These are phyloP conservation scores for Strobilomyces echinocephalus DNA, from an alignment of 768 basidiomycete species.

Conservation along the genomic window DNA sequence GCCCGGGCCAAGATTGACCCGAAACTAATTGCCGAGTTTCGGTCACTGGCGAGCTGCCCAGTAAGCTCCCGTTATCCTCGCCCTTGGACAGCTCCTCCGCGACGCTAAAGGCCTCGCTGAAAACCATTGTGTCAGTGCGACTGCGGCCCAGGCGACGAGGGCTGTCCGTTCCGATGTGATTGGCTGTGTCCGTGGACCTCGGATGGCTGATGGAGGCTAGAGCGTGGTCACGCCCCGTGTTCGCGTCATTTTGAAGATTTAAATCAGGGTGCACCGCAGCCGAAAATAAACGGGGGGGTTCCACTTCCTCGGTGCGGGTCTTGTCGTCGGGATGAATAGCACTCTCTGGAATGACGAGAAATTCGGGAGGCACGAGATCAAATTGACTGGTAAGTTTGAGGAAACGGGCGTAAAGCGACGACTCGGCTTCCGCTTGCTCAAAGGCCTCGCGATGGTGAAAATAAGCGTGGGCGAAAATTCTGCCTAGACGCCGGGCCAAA, in stretches of 20 bases:
- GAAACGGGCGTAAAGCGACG: conserved; percentile 86
- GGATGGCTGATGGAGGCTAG: conserved; percentile 14
- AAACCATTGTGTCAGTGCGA: conserved; percentile 74
- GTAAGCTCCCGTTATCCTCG: conserved; percentile 10
- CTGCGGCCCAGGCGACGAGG: conserved; percentile 47
- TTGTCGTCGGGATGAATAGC: conserved; percentile 30
- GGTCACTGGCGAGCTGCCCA: conserved; percentile 7
- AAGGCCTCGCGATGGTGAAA: conserved; percentile 92
- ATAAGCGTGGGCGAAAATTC: conserved; percentile 96
- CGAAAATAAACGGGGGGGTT: conserved; percentile 37
- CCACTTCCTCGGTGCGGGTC: conserved; percentile 29
- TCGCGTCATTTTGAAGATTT: conserved; percentile 9
- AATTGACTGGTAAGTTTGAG: conserved; percentile 76
- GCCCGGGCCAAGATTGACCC: conserved; percentile 10
- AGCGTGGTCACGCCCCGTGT: conserved; percentile 4
- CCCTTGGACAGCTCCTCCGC: conserved; percentile 36
- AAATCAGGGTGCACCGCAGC: conserved; percentile 35
- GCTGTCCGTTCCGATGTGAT: conserved; percentile 30
- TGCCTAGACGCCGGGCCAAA: conserved; percentile 83
- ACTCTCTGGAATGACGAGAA: conserved; percentile 70
- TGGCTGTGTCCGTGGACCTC: conserved; percentile 15
- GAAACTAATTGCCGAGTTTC: conserved; percentile 11
- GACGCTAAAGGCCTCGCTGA: conserved; percentile 41
- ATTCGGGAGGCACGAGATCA: conserved; percentile 76
- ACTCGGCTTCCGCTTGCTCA: conserved; percentile 87